phyloP scores from a whole-genome alignment of 2,329 filamentous ascomycete genomes.

The Nannizziopsis arthrosporioides region DNA sequence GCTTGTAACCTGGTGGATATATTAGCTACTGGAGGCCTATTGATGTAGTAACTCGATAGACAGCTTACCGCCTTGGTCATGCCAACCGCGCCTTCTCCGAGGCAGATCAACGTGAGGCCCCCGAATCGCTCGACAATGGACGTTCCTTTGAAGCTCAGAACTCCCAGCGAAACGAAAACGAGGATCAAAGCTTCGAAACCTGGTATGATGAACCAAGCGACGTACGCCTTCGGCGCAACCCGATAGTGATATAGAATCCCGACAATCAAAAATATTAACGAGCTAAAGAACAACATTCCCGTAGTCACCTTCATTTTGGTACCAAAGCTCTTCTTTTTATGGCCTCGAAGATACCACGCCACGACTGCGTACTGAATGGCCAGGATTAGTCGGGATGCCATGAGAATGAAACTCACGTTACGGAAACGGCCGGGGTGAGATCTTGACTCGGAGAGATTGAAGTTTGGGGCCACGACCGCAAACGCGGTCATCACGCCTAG shows the following conservation, averaged over 20 bases:
- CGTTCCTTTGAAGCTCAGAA: conserved; percentile 42
- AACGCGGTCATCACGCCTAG: conserved; percentile 56
- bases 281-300: conserved; percentile 17
- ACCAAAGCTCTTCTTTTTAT: conserved; percentile 19
- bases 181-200: conserved; percentile 38
- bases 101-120: conserved; percentile 48
- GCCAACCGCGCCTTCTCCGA: conserved; percentile 48
- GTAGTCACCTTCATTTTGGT: conserved; percentile 22
- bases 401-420: conserved; percentile 35
- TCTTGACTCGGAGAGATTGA: conserved; percentile 25
- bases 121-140: conserved; percentile 50
- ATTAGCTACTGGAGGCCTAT: neutral
- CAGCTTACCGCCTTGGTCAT: conserved; percentile 18
- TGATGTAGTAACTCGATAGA: neutral
- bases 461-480: conserved; percentile 45
- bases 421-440: conserved; percentile 37
- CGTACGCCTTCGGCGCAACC: conserved; percentile 18
- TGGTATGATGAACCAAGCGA: conserved; percentile 42
- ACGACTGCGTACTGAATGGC: conserved; percentile 43
- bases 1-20: conserved; percentile 10
- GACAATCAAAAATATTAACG: conserved; percentile 11
- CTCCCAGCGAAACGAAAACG: conserved; percentile 41
- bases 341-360: conserved; percentile 19
- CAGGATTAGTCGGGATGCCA: conserved; percentile 43
- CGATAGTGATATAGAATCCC: conserved; percentile 7